A percentile compares a stretch with the other conserved stretches of the same genome.
phyloP scores from a whole-genome alignment of 331 rosid species.

The Cydonia oblonga region DNA sequence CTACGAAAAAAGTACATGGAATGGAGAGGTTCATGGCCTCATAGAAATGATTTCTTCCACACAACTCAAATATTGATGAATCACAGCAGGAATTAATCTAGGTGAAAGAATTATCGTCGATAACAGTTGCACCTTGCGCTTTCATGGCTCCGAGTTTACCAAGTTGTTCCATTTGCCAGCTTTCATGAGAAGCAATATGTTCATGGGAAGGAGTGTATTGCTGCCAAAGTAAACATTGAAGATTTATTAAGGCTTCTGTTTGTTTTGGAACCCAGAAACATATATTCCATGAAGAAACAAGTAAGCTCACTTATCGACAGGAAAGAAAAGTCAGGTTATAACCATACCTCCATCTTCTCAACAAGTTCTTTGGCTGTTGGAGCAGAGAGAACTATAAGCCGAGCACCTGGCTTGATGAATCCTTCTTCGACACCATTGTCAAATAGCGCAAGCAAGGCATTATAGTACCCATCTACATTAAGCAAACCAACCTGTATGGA shows the following conservation, averaged over 20 bases:
- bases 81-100: slow-evolving; percentile 31
- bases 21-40: slow-evolving; percentile 37
- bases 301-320: background rate
- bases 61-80: slow-evolving; percentile 44
- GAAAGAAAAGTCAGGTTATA: background rate
- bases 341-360: slow-evolving; percentile 67
- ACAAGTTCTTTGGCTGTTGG: slow-evolving; percentile 79
- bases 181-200: slow-evolving; percentile 61
- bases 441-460: slow-evolving; percentile 74
- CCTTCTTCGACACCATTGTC: slow-evolving; percentile 95
- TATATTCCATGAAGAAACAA: background rate
- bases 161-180: slow-evolving; percentile 77
- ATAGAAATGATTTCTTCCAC: slow-evolving; percentile 30
- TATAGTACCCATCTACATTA: slow-evolving; percentile 90
- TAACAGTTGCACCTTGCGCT: slow-evolving; percentile 30
- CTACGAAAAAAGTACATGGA: slow-evolving; percentile 27
- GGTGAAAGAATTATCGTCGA: slow-evolving; percentile 23
- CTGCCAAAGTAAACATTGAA: slow-evolving; percentile 33
- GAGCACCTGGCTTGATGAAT: slow-evolving; percentile 76
- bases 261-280: background rate
- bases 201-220: slow-evolving; percentile 60
- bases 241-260: background rate
- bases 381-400: slow-evolving; percentile 74
- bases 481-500: slow-evolving; percentile 70
- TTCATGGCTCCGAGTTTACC: slow-evolving; percentile 48